Evolutionary conservation across 371 early-diverging fungal species (phyloP), one percentile per base, ranked within the genome.

Genomic region (Mucor saturninus): DNA sequence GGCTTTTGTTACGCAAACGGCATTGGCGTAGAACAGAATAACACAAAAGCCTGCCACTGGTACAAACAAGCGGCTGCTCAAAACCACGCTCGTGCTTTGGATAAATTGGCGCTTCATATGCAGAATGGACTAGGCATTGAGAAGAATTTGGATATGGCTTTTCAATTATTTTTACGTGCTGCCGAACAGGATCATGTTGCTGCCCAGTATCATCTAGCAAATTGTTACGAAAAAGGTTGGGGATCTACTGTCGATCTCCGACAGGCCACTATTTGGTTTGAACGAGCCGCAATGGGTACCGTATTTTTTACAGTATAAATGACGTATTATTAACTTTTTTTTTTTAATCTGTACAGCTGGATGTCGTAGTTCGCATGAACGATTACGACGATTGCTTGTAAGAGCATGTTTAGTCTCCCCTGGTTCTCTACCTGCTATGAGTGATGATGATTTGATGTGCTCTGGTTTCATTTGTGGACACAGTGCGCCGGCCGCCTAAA

Each of bases 1-100:
- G 96, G 93, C 28, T 90, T 87, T 68, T 91, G 92, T 72, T 93
- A 91, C 78, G 92, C 92, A 56, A 88, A 91, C 67, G 97, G 96
- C 10, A 85, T 89, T 39, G 95, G 93, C 50, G 85, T 84, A n/a
- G 60, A 68, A 35, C 70, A 77, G 60, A 80, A 91, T 63, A 71
- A 79, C 26, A 63, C 73, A 21, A 74, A 85, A 63, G 93, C 95
- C 3, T 84, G 90, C 14, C 71, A 85, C 51, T 92, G 91, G 87
- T 93, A 94, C 69, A 68, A 75, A 11, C 75, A 81, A 56, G 86
- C 91, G 14, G 91, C 94, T 0, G 73, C 77, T 15, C 88, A 89
- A 54, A 83, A 84, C 61, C 87, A 88, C 72, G 84, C 89, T 10
- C 76, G 89, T 13, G 89, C 89, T 10, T 89, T 91, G 71, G 91